Base-by-base conservation (phyloP, 345 rosid species). In the Barbarea vulgaris region DNA sequence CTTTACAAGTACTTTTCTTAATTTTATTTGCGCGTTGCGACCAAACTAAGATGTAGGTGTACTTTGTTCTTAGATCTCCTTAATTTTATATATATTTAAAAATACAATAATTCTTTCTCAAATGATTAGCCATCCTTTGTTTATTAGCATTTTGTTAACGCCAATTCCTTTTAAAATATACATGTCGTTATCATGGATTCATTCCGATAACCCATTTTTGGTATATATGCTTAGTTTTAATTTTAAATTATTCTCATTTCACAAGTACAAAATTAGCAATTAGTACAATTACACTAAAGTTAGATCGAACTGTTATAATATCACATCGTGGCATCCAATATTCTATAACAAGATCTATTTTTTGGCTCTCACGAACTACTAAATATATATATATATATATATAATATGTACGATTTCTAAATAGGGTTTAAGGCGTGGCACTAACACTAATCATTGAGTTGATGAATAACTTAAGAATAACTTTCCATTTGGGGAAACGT, bases 401-500 rank as follows among this genome's bases (percentile, higher is more conserved):
- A 75, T 28, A 27, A 67, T 18, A 3, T 34, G 9, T 34, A 22
- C 5, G 33, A 9, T n/a, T 24, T 63, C 52, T 64, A 64, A 64
- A 55, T 57, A 47, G 22, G 24, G 72, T 13, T 77, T 57, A 71
- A 50, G 62, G 61, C 21, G 62, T 77, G 71, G 30, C 67, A 64
- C 76, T 57, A 59, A 71, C 10, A 46, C 73, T 57, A 77, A 77
- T 77, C 77, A 77, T 77, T 77, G 72, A 70, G 39, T 64, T 24
- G 70, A 70, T 69, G 65, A 70, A 21, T 64, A 77, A 57, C 37
- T 48, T 65, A 21, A 71, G 21, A 59, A 41, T 57, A 71, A 70
- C 31, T 71, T 77, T 71, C 81, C 72, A 71, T 70, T 77, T 70
- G 72, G 21, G 81, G 77, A 71, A 77, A 65, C 60, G 62, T 64